A percentile compares a stretch with the other conserved stretches of the same genome.
Conservation (phyloP, 345 rosid species). For the Camelina hispida region DNA sequence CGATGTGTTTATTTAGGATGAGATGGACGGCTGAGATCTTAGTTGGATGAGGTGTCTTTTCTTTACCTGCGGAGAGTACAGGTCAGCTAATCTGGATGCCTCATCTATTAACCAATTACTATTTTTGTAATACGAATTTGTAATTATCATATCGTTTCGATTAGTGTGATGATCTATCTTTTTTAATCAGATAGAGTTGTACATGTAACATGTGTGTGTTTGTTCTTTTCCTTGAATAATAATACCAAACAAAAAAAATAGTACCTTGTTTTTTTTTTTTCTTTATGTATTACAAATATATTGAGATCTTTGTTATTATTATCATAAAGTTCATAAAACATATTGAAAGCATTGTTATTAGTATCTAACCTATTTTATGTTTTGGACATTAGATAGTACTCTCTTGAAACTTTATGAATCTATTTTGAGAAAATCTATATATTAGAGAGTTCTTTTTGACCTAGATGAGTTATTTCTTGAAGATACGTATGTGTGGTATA, state of each 20-base stretch:
- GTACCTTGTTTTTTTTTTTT: background rate
- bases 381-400: background rate
- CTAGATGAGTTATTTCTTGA: background rate
- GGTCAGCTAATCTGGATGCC: slow-evolving; percentile 47
- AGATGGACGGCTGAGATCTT: slow-evolving; percentile 36
- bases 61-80: slow-evolving; percentile 36
- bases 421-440: background rate
- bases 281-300: background rate
- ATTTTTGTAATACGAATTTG: slow-evolving; percentile 11
- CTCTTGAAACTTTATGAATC: background rate
- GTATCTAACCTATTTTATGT: background rate
- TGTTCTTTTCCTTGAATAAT: background rate
- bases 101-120: slow-evolving; percentile 36
- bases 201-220: background rate
- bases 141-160: slow-evolving; percentile 36
- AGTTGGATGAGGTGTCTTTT: slow-evolving; percentile 30
- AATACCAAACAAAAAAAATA: background rate
- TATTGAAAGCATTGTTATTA: background rate
- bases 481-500: background rate
- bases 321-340: background rate
- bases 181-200: background rate
- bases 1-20: background rate
- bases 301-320: background rate
- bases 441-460: background rate
- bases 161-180: slow-evolving; percentile 1